phyloP scores from a whole-genome alignment of 2,329 filamentous ascomycete genomes.

The Apiospora aurea region DNA sequence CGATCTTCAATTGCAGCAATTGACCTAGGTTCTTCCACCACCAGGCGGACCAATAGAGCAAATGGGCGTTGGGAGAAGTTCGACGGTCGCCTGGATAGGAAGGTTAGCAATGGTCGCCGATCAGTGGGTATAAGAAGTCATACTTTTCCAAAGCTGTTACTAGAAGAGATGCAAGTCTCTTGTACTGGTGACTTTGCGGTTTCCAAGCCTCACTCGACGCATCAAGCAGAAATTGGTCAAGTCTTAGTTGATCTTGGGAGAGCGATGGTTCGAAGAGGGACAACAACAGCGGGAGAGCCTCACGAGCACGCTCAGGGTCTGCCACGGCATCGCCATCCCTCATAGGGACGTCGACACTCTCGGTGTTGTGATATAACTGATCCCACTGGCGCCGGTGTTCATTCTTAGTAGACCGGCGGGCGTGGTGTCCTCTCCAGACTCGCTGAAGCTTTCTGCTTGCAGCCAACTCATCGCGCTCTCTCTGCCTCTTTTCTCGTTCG shows the following conservation, averaged over 20 bases:
- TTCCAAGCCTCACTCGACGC: slow-evolving; percentile 35
- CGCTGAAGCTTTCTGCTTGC: slow-evolving; percentile 79
- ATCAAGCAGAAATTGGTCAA: slow-evolving; percentile 55
- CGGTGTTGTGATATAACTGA: slow-evolving; percentile 54
- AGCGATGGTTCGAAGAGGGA: slow-evolving; percentile 55
- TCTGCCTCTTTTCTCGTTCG: slow-evolving; percentile 80
- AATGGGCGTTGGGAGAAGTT: slow-evolving; percentile 43
- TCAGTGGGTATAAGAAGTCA: slow-evolving; percentile 13
- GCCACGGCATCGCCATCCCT: background rate
- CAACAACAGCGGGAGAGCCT: slow-evolving; percentile 56
- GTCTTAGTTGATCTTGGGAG: slow-evolving; percentile 56
- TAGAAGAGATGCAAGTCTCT: slow-evolving; percentile 37
- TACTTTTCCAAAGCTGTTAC: slow-evolving; percentile 40
- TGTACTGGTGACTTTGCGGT: slow-evolving; percentile 31
- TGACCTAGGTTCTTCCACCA: slow-evolving; percentile 39
- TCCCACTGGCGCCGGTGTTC: slow-evolving; percentile 70
- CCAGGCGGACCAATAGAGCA: slow-evolving; percentile 44
- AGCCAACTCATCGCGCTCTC: slow-evolving; percentile 78
- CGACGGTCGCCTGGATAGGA: slow-evolving; percentile 33
- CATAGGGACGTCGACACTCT: slow-evolving; percentile 17
- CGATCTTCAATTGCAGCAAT: slow-evolving; percentile 37
- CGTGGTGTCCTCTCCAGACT: slow-evolving; percentile 79
- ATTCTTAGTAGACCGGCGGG: slow-evolving; percentile 64
- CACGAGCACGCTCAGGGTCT: slow-evolving; percentile 44
- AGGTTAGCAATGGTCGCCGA: slow-evolving; percentile 26